phyloP scores from a whole-genome alignment of 352 stramenopile species.

The Pythium insidiosum region DNA sequence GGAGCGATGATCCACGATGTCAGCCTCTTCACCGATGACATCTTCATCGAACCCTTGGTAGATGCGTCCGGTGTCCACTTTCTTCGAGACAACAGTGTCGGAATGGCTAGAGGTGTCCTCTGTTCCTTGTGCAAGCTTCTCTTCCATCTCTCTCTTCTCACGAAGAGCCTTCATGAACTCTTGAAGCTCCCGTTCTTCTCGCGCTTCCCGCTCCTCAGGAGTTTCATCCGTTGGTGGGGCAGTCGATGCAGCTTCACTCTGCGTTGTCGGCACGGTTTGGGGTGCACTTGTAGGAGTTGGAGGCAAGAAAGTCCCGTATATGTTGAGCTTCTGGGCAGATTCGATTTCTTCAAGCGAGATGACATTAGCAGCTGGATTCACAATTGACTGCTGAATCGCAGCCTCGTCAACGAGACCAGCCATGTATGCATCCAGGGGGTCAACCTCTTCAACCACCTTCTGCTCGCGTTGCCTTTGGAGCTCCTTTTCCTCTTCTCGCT shows the following conservation, averaged over 20 bases:
- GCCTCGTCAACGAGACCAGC: slow-evolving; percentile 72
- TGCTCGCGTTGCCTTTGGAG: slow-evolving; percentile 52
- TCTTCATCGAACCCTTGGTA: slow-evolving; percentile 85
- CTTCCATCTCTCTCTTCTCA: slow-evolving; percentile 57
- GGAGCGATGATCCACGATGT: slow-evolving; percentile 66
- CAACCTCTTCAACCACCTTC: slow-evolving; percentile 71
- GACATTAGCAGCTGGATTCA: slow-evolving; percentile 64
- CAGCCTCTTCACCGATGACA: slow-evolving; percentile 71
- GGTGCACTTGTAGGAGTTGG: slow-evolving; percentile 8
- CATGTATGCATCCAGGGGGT: slow-evolving; percentile 85
- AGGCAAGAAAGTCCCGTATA: slow-evolving; percentile 81
- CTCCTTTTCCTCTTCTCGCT: slow-evolving; percentile 34
- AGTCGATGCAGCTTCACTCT: slow-evolving; percentile 6
- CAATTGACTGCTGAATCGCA: slow-evolving; percentile 63
- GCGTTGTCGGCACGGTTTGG: slow-evolving; percentile 2
- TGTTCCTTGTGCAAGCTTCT: slow-evolving; percentile 10
- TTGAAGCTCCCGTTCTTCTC: slow-evolving; percentile 72
- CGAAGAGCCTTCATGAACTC: slow-evolving; percentile 85
- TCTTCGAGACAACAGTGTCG: slow-evolving; percentile 31
- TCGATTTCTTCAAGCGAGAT: slow-evolving; percentile 84
- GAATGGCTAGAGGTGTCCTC: no score
- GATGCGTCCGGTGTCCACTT: slow-evolving; percentile 66
- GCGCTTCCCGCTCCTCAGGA: slow-evolving; percentile 50
- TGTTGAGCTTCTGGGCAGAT: slow-evolving; percentile 67
- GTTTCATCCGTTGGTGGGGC: slow-evolving; percentile 27